Conservation (phyloP, 2,329 filamentous ascomycete genomes). For the Arthrobotrys pseudoclavata region DNA sequence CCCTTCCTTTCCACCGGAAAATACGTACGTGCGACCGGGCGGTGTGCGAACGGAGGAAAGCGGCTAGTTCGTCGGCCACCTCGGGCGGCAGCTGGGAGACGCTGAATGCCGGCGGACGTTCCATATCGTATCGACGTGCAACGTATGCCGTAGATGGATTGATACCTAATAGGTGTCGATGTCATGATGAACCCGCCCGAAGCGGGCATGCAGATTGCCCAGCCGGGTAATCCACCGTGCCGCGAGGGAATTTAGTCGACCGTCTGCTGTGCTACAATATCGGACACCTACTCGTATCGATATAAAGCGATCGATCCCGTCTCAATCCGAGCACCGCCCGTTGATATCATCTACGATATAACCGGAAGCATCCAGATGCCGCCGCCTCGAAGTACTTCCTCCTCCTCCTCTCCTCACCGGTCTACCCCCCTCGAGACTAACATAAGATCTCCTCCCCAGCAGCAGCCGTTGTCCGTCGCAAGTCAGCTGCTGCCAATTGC, state of each 20-base stretch:
- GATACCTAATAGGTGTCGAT: too few relatives aligned
- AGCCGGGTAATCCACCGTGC: slow-evolving; percentile 12
- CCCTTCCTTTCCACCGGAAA: too few relatives aligned
- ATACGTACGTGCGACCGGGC: slow-evolving; percentile 43
- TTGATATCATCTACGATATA: neutral
- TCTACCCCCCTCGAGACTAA: neutral
- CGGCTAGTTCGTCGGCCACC: slow-evolving; percentile 54
- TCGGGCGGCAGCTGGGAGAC: slow-evolving; percentile 34
- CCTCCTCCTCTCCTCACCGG: neutral
- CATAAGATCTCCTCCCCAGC: neutral
- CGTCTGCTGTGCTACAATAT: too few relatives aligned
- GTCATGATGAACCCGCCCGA: too few relatives aligned
- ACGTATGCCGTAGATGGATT: too few relatives aligned
- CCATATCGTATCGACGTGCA: neutral
- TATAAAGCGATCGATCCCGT: slow-evolving; percentile 2
- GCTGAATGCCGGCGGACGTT: slow-evolving; percentile 32
- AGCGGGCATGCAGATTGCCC: neutral
- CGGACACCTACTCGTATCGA: too few relatives aligned
- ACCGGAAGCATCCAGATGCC: neutral
- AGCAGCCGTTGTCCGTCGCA: neutral
- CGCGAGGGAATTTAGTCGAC: neutral
- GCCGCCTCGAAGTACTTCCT: slow-evolving; percentile 3
- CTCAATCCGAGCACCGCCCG: neutral
- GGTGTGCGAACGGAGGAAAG: slow-evolving; percentile 43
- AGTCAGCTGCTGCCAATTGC: slow-evolving; percentile 32